phyloP scores from a whole-genome alignment of 257 asterid species.

The Ballota nigra region DNA sequence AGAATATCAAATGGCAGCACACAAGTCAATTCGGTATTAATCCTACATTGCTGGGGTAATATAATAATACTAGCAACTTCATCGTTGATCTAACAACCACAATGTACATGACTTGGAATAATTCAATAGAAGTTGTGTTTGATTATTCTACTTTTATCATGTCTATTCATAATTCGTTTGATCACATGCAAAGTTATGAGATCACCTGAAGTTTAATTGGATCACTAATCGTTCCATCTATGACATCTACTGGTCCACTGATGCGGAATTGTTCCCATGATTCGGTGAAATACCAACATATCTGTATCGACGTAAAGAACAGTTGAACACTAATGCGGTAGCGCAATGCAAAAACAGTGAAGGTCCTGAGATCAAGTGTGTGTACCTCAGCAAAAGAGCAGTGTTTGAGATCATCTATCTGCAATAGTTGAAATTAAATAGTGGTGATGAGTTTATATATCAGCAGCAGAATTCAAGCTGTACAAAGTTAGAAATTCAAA shows the following conservation, averaged over 20 bases:
- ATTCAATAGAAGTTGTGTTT: background rate
- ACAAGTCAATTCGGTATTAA: background rate
- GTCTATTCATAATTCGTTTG: constrained; percentile 5
- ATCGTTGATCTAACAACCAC: background rate
- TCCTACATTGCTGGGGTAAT: background rate
- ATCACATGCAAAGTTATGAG: background rate
- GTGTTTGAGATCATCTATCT: constrained; percentile 85
- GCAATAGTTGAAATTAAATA: constrained; percentile 25
- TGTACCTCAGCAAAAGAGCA: constrained; percentile 82
- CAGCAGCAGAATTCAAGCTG: background rate
- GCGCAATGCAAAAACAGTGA: background rate
- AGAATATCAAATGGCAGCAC: background rate
- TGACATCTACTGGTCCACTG: constrained; percentile 62
- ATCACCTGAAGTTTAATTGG: constrained; percentile 64
- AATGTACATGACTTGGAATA: background rate
- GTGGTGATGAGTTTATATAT: background rate
- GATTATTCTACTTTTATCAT: background rate
- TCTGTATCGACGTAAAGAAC: constrained; percentile 49
- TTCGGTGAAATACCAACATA: constrained; percentile 92
- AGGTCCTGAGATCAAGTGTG: background rate
- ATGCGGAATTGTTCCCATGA: constrained; percentile 96
- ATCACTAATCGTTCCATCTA: constrained; percentile 62
- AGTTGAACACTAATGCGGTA: too few relatives aligned
- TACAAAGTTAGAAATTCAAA: too few relatives aligned
- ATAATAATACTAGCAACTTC: background rate